phyloP scores from a whole-genome alignment of 73 alveolate species.

The Loxodes magnus region DNA sequence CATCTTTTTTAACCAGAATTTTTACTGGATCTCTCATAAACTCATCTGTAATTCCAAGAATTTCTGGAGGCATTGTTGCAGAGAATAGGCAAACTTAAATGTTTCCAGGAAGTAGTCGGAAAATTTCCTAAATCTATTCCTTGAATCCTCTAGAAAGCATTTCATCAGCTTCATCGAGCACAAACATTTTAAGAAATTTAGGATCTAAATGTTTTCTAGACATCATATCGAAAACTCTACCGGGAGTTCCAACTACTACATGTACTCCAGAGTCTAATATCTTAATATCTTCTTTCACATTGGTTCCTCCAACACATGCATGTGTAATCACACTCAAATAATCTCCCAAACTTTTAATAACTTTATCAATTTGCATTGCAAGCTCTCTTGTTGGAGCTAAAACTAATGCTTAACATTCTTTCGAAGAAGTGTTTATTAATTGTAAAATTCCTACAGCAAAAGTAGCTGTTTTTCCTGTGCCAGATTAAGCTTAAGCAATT shows the following conservation, averaged over 20 bases:
- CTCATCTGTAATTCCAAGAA: slow-evolving; percentile 44
- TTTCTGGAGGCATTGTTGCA: slow-evolving; percentile 89
- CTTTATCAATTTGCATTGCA: slow-evolving; percentile 69
- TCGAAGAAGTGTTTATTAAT: slow-evolving; percentile 61
- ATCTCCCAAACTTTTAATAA: slow-evolving; percentile 51
- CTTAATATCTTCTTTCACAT: slow-evolving; percentile 88
- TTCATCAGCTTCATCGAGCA: slow-evolving; percentile 96
- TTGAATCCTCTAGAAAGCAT: slow-evolving; percentile 86
- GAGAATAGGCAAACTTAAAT: slow-evolving; percentile 78
- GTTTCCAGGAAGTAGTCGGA: slow-evolving; percentile 74
- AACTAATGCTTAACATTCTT: slow-evolving; percentile 85
- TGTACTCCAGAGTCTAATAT: slow-evolving; percentile 90
- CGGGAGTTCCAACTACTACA: slow-evolving; percentile 95
- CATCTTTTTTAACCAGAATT: slow-evolving; percentile 93
- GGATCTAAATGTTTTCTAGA: slow-evolving; percentile 60
- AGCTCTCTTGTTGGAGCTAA: slow-evolving; percentile 98
- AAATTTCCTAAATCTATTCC: slow-evolving; percentile 86
- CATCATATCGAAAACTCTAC: slow-evolving; percentile 95
- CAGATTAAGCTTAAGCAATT: slow-evolving; percentile 86
- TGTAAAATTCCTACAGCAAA: slow-evolving; percentile 79
- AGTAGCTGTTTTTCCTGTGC: slow-evolving; percentile 97
- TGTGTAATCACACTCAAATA: slow-evolving; percentile 58
- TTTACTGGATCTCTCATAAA: slow-evolving; percentile 85
- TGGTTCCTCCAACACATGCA: slow-evolving; percentile 93
- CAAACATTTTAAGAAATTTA: slow-evolving; percentile 61